A percentile compares a stretch with the other conserved stretches of the same genome.
Evolutionary conservation across 192 early-diverging fungal genomes (phyloP).

Genomic region (Coemansia sp.): DNA sequence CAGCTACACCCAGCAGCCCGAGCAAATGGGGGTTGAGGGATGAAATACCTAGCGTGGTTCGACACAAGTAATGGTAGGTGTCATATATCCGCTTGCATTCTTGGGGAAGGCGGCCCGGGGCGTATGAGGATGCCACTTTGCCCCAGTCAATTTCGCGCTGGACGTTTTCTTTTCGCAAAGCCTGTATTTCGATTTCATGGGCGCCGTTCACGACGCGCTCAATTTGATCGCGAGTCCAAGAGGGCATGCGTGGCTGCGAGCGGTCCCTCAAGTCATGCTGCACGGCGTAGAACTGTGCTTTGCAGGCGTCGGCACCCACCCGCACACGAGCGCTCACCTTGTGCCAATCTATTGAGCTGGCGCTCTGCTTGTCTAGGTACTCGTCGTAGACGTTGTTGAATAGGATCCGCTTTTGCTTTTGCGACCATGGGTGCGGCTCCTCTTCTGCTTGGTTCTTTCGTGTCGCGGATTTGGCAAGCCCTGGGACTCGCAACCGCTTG

Average conservation of each 20-base stretch:
- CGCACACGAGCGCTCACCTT: background rate
- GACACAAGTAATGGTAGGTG: conserved; percentile 8
- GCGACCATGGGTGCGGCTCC: background rate
- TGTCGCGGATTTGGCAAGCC: background rate
- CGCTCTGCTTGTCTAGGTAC: conserved; percentile 1
- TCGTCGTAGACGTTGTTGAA: background rate
- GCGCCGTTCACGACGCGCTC: conserved; percentile 2
- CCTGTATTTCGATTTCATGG: background rate
- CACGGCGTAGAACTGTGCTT: conserved; percentile 2
- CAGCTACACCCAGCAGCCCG: background rate
- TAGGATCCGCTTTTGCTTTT: background rate
- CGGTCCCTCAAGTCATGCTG: conserved; percentile 2
- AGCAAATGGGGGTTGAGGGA: background rate
- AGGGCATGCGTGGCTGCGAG: background rate
- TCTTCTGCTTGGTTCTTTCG: background rate
- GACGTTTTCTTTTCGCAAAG: background rate
- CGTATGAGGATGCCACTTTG: background rate
- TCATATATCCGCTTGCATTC: conserved; percentile 19
- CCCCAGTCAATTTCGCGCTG: conserved; percentile 1
- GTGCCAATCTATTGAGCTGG: conserved; percentile 5
- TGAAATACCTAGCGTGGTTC: background rate
- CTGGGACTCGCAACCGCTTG: background rate
- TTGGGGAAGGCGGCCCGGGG: background rate
- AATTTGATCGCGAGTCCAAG: conserved; percentile 8
- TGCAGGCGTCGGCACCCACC: conserved; percentile 1